Evolutionary conservation across 805 yeast genomes (phyloP).

Genomic region (Schwanniomyces pseudopolymorphus): DNA sequence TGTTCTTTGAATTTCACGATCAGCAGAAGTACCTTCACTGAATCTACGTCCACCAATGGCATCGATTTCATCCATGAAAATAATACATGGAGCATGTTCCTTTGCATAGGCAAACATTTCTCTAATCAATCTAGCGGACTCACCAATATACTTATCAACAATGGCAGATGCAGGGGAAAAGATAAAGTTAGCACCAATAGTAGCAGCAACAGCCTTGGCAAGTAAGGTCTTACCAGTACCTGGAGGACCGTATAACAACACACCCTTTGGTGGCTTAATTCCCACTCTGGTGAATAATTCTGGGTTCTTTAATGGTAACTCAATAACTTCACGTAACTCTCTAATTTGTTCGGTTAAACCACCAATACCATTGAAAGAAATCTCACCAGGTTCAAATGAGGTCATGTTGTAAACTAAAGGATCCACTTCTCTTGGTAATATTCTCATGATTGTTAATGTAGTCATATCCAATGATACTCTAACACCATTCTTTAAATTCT

Average conservation of each 20-base stretch:
- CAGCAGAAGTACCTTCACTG: slow-evolving; percentile 97
- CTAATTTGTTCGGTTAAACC: slow-evolving; percentile 94
- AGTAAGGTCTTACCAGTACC: slow-evolving; percentile 96
- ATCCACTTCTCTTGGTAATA: slow-evolving; percentile 96
- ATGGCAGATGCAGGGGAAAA: slow-evolving; percentile 98
- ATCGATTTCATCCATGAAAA: slow-evolving; percentile 97
- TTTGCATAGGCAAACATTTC: slow-evolving; percentile 98
- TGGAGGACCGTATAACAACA: slow-evolving; percentile 94
- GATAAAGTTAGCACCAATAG: slow-evolving; percentile 96
- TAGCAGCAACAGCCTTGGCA: slow-evolving; percentile 98
- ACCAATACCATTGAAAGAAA: slow-evolving; percentile 93
- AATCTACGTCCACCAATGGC: slow-evolving; percentile 99
- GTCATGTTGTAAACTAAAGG: slow-evolving; percentile 98
- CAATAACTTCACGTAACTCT: slow-evolving; percentile 96
- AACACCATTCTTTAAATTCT: slow-evolving; percentile 84
- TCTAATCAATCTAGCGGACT: slow-evolving; percentile 91
- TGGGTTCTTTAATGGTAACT: slow-evolving; percentile 94
- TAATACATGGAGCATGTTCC: slow-evolving; percentile 97
- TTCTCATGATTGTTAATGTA: slow-evolving; percentile 94
- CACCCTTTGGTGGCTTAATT: slow-evolving; percentile 98
- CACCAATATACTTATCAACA: slow-evolving; percentile 97
- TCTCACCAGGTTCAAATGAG: slow-evolving; percentile 95
- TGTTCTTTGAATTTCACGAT: slow-evolving; percentile 97
- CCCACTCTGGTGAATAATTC: slow-evolving; percentile 95
- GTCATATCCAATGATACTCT: slow-evolving; percentile 98